phyloP scores from a whole-genome alignment of 208 protist genomes.

The Trypanosoma conorhini region DNA sequence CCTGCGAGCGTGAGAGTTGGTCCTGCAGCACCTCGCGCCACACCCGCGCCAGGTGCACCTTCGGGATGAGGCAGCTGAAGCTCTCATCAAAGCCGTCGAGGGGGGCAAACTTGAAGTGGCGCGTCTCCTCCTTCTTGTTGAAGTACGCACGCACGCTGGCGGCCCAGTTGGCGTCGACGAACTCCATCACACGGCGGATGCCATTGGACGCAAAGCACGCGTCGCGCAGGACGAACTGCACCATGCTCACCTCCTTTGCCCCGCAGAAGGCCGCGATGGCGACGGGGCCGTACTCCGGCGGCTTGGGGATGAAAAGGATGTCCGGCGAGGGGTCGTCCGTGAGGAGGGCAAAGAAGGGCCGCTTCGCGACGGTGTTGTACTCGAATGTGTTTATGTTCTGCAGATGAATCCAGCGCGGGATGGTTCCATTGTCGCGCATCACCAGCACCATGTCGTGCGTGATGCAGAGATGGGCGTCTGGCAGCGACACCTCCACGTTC shows the following conservation, averaged over 20 bases:
- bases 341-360: conserved; percentile 55
- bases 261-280: conserved; percentile 45
- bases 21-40: conserved; percentile 54
- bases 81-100: conserved; percentile 30
- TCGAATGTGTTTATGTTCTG: conserved; percentile 52
- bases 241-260: conserved; percentile 31
- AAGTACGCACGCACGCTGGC: conserved; percentile 36
- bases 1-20: conserved; percentile 33
- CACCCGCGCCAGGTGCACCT: conserved; percentile 57
- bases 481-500: conserved; percentile 32
- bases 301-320: conserved; percentile 64
- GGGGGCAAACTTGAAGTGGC: conserved; percentile 42
- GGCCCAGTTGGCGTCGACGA: conserved; percentile 17
- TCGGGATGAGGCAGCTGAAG: conserved; percentile 59
- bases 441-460: conserved; percentile 69
- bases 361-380: conserved; percentile 44
- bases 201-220: conserved; percentile 53
- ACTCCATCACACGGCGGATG: conserved; percentile 47
- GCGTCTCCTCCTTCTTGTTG: conserved; percentile 30
- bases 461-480: conserved; percentile 55
- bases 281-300: conserved; percentile 44
- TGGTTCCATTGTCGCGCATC: conserved; percentile 52
- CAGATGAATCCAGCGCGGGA: conserved; percentile 60
- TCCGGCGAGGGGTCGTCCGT: conserved; percentile 53
- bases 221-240: conserved; percentile 48